Conservation (phyloP, 805 yeast species). For the Kodamaea laetipori region DNA sequence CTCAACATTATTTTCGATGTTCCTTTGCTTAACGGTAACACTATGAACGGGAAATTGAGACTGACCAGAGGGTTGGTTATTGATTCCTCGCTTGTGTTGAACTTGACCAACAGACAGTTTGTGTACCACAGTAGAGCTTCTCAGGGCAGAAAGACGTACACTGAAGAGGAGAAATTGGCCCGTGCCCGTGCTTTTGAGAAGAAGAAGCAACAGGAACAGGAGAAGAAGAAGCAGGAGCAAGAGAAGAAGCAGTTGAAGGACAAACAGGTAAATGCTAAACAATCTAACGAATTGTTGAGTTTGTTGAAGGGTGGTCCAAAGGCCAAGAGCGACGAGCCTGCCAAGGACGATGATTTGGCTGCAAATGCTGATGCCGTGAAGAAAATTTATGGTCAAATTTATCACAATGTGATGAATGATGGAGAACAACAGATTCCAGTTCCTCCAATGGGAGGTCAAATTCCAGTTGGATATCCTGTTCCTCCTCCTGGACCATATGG, state of each 20-base stretch:
- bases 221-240: conserved; percentile 9
- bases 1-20: conserved; percentile 83
- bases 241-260: conserved; percentile 14
- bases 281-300: conserved; percentile 34
- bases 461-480: conserved; percentile 4
- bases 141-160: conserved; percentile 33
- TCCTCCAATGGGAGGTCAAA: conserved; percentile 12
- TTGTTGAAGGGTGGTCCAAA: conserved; percentile 26
- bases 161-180: conserved; percentile 22
- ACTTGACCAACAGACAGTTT: conserved; percentile 72
- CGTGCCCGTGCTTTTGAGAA: conserved; percentile 12
- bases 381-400: conserved; percentile 46
- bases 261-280: conserved; percentile 22
- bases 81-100: conserved; percentile 79
- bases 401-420: conserved; percentile 45
- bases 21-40: conserved; percentile 80
- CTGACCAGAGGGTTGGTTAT: conserved; percentile 83
- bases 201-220: conserved; percentile 11
- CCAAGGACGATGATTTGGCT: conserved; percentile 20
- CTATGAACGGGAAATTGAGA: conserved; percentile 71
- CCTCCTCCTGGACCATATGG: conserved; percentile 14
- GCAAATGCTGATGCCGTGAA: conserved; percentile 37
- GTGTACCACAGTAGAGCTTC: conserved; percentile 75
- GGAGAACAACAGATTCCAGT: conserved; percentile 21
- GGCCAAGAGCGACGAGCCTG: conserved; percentile 11